These are phyloP conservation scores for Skeletonema tropicum DNA, from an alignment of 108 stramenopile species.

Conservation along the genomic window DNA sequence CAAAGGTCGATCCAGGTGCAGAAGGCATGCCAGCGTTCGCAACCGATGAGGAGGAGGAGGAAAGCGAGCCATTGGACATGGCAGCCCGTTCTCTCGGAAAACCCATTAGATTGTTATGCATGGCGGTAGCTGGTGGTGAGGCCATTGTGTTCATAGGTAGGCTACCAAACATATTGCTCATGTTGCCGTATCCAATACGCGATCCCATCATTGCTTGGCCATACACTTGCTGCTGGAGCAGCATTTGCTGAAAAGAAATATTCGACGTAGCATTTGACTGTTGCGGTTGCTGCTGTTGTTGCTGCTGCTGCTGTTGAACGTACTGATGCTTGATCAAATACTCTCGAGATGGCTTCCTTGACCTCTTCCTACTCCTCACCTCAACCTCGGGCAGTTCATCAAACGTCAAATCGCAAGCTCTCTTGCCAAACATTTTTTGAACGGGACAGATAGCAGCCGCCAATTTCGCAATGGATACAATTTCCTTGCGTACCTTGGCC, in stretches of 20 bases:
- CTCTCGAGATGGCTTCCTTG: conserved; percentile 3
- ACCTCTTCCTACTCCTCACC: conserved; percentile 1
- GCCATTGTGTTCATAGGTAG: not conserved
- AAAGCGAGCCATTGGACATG: not conserved
- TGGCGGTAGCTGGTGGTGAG: not conserved
- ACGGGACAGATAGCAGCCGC: conserved; percentile 2
- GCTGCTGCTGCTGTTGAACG: conserved; percentile 12
- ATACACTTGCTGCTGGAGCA: not conserved
- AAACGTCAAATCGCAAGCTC: not conserved
- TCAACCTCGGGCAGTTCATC: conserved; percentile 2
- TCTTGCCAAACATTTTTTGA: not conserved
- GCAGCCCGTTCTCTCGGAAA: not conserved
- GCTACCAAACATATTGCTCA: not conserved
- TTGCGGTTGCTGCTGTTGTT: conserved; percentile 1
- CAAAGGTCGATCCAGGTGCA: not conserved
- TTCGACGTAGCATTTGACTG: conserved; percentile 2
- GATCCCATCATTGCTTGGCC: conserved; percentile 1
- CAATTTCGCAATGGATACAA: not conserved
- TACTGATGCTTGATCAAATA: not conserved
- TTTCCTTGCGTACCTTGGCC: not conserved
- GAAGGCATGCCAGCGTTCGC: not conserved
- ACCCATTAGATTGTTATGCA: not conserved
- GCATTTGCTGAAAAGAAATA: not conserved
- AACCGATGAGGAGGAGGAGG: not conserved
- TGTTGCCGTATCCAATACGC: not conserved